Conservation (phyloP, 768 basidiomycete genomes). For the Naematelia aurantialba region DNA sequence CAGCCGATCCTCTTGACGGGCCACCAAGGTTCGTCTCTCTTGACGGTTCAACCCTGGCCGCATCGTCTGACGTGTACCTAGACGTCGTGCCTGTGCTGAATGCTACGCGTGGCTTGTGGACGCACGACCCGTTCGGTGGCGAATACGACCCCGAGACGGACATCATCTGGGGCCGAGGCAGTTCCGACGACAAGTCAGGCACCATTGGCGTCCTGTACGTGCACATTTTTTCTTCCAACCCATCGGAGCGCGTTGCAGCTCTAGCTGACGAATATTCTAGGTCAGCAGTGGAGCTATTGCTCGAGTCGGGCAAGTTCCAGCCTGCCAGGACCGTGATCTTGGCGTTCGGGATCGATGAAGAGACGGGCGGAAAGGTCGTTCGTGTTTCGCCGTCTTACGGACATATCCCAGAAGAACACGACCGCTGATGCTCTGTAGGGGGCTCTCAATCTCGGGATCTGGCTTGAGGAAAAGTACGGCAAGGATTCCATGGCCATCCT, state of each 20-base stretch:
- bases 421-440: slow-evolving; percentile 25
- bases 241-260: not conserved
- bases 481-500: slow-evolving; percentile 41
- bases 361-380: slow-evolving; percentile 44
- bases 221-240: no score
- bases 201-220: slow-evolving; percentile 43
- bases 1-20: slow-evolving; percentile 61
- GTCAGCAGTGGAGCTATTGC: slow-evolving; percentile 41
- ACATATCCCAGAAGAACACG: slow-evolving; percentile 53
- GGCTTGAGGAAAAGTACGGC: slow-evolving; percentile 44
- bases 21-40: slow-evolving; percentile 37
- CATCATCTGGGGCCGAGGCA: slow-evolving; percentile 46
- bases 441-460: slow-evolving; percentile 24
- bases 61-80: not conserved
- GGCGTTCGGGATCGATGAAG: slow-evolving; percentile 45
- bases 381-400: slow-evolving; percentile 35
- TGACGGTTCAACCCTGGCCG: not conserved
- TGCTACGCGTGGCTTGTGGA: slow-evolving; percentile 33
- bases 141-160: slow-evolving; percentile 32
- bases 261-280: slow-evolving; percentile 9
- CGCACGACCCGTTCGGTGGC: slow-evolving; percentile 38
- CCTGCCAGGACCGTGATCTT: slow-evolving; percentile 39
- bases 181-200: slow-evolving; percentile 45
- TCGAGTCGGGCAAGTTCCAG: slow-evolving; percentile 31
- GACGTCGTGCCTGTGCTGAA: slow-evolving; percentile 47